A percentile compares a stretch with the other conserved stretches of the same genome.
These are phyloP conservation scores for Cyberlindnera euphorbiae DNA, from an alignment of 805 yeast species.

Conservation along the genomic window DNA sequence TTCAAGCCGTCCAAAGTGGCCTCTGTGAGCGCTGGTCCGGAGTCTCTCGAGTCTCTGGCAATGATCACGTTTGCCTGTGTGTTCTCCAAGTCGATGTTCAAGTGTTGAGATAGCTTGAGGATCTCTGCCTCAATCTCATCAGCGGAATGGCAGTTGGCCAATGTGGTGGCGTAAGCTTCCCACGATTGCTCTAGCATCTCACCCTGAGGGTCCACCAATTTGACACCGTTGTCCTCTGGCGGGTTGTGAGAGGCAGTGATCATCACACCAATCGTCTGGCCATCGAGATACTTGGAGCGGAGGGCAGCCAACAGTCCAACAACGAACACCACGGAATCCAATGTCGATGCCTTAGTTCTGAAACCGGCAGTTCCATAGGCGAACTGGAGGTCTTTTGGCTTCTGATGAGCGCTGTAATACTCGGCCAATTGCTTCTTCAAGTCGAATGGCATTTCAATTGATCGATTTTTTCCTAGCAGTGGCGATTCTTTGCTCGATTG, in stretches of 20 bases:
- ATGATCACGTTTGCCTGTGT: slow-evolving; percentile 47
- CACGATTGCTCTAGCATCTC: slow-evolving; percentile 81
- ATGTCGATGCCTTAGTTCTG: slow-evolving; percentile 60
- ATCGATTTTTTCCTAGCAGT: too few relatives aligned
- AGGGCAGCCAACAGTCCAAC: slow-evolving; percentile 80
- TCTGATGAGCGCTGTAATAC: slow-evolving; percentile 25
- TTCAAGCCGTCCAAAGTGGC: slow-evolving; percentile 60
- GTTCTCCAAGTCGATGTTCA: slow-evolving; percentile 41
- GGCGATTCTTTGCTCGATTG: too few relatives aligned
- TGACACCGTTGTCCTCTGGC: slow-evolving; percentile 86
- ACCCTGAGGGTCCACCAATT: slow-evolving; percentile 90
- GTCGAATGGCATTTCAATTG: slow-evolving; percentile 9
- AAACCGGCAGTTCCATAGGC: slow-evolving; percentile 98
- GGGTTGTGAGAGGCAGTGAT: slow-evolving; percentile 95
- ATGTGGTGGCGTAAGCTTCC: slow-evolving; percentile 75
- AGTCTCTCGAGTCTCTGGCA: slow-evolving; percentile 86
- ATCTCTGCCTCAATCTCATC: slow-evolving; percentile 39
- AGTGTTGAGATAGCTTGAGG: slow-evolving; percentile 31
- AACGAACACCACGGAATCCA: slow-evolving; percentile 80
- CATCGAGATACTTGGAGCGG: slow-evolving; percentile 66
- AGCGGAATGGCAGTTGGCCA: slow-evolving; percentile 64
- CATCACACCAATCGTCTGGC: slow-evolving; percentile 88
- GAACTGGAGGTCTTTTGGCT: slow-evolving; percentile 41
- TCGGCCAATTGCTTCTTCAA: slow-evolving; percentile 12
- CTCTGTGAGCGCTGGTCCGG: slow-evolving; percentile 62